A percentile compares a stretch with the other conserved stretches of the same genome.
These are phyloP conservation scores for Ulmus americana DNA, from an alignment of 331 rosid species.

Conservation along the genomic window DNA sequence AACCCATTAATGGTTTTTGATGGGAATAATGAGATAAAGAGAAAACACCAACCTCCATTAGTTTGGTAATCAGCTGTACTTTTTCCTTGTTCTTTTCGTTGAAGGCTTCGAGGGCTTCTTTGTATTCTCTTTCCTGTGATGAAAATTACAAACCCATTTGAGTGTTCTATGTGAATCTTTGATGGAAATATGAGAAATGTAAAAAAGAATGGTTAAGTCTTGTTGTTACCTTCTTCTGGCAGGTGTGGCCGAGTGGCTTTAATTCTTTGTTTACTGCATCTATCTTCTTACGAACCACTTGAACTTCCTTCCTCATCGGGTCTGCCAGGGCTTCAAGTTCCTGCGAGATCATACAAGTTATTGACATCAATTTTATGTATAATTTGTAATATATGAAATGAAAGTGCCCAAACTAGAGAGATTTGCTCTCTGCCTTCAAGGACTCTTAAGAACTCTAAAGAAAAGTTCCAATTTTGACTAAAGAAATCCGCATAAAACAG, in stretches of 20 bases:
- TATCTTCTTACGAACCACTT: conserved; percentile 39
- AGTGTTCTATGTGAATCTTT: not conserved
- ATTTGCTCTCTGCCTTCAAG: too few species aligned
- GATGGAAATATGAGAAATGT: not conserved
- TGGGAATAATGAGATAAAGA: not conserved
- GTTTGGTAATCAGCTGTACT: conserved; percentile 40
- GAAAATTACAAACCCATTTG: conserved; percentile 7
- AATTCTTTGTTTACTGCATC: conserved; percentile 46
- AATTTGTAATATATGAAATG: not conserved
- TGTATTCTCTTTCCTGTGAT: conserved; percentile 49
- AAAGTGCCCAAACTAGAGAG: too few species aligned
- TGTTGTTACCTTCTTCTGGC: conserved; percentile 45
- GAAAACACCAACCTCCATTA: conserved; percentile 41
- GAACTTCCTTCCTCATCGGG: conserved; percentile 55
- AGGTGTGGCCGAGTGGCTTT: conserved; percentile 41
- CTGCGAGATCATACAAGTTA: conserved; percentile 14
- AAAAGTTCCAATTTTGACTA: not conserved
- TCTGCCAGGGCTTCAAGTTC: conserved; percentile 51
- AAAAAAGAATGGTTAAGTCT: not conserved
- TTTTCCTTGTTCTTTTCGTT: conserved; percentile 54
- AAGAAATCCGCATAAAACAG: not conserved
- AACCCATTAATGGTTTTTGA: not conserved
- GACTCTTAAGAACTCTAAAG: not conserved
- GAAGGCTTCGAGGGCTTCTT: conserved; percentile 45
- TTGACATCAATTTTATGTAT: not conserved